Evolutionary conservation across 257 asterid species (phyloP).

Genomic region (Ajuga chamaepitys): DNA sequence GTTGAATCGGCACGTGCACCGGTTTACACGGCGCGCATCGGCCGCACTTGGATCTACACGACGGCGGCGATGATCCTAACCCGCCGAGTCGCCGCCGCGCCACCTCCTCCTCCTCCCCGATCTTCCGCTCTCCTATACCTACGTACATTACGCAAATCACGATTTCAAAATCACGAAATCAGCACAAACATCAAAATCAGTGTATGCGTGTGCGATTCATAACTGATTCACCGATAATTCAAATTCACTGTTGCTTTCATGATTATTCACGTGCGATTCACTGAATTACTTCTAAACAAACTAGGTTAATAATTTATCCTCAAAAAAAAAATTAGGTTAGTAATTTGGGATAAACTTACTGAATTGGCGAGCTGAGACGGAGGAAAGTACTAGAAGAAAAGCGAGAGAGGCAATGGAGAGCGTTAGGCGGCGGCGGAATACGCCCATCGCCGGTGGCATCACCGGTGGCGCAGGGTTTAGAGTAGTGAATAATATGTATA

Average conservation of each 20-base stretch:
- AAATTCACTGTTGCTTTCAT: too few relatives aligned
- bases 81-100: constrained; percentile 45
- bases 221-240: too few relatives aligned
- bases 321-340: too few relatives aligned
- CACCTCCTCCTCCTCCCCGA: constrained; percentile 20
- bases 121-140: constrained; percentile 30
- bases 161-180: too few relatives aligned
- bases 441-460: constrained; percentile 38
- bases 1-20: constrained; percentile 79
- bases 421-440: constrained; percentile 14
- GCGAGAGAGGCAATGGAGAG: constrained; percentile 42
- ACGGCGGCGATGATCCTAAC: constrained; percentile 79
- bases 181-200: too few relatives aligned
- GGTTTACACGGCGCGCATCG: constrained; percentile 65
- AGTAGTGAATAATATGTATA: background rate
- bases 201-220: too few relatives aligned
- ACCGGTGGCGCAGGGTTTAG: background rate
- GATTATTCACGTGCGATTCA: too few relatives aligned
- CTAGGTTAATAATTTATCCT: too few relatives aligned
- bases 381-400: constrained; percentile 42
- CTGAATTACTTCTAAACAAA: too few relatives aligned
- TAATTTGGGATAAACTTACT: constrained; percentile 32
- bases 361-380: constrained; percentile 32
- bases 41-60: constrained; percentile 82
- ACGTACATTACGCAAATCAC: too few relatives aligned